phyloP scores from a whole-genome alignment of 2,329 filamentous ascomycete species.

The Fusarium sp. region DNA sequence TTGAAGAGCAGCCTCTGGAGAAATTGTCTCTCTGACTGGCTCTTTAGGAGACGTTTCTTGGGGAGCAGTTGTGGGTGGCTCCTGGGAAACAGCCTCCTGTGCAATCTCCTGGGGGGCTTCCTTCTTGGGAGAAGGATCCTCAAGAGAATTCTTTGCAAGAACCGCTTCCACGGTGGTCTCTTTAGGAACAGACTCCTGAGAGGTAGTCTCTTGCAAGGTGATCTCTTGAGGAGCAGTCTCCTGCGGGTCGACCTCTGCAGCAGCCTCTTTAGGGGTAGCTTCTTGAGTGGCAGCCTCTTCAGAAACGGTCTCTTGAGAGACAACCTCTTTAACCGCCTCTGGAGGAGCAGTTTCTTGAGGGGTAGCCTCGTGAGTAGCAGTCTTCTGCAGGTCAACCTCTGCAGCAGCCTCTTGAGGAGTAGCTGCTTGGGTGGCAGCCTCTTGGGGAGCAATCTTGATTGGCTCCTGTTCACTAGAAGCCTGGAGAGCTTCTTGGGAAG shows the following conservation, averaged over 20 bases:
- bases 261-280: constrained; percentile 12
- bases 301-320: not conserved
- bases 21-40: not conserved
- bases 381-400: constrained; percentile 1
- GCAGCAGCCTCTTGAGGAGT: constrained; percentile 17
- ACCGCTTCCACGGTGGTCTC: too few relatives aligned
- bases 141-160: too few relatives aligned
- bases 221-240: not conserved
- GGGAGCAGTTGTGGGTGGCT: not conserved
- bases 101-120: not conserved
- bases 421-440: not conserved
- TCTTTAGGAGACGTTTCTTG: not conserved
- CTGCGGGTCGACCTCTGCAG: constrained; percentile 5
- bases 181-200: constrained; percentile 11
- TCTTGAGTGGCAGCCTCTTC: constrained; percentile 1
- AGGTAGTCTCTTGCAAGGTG: constrained; percentile 1
- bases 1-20: not conserved
- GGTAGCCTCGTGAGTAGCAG: constrained; percentile 10
- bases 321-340: not conserved
- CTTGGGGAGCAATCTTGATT: constrained; percentile 2
- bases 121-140: not conserved
- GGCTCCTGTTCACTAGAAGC: not conserved
- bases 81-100: too few relatives aligned
- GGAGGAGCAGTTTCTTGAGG: too few relatives aligned
- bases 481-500: constrained; percentile 1